Evolutionary conservation across 495 filamentous ascomycete genomes (phyloP), one percentile per base, ranked within the genome.

Genomic region (Hypoxylon intermedium): DNA sequence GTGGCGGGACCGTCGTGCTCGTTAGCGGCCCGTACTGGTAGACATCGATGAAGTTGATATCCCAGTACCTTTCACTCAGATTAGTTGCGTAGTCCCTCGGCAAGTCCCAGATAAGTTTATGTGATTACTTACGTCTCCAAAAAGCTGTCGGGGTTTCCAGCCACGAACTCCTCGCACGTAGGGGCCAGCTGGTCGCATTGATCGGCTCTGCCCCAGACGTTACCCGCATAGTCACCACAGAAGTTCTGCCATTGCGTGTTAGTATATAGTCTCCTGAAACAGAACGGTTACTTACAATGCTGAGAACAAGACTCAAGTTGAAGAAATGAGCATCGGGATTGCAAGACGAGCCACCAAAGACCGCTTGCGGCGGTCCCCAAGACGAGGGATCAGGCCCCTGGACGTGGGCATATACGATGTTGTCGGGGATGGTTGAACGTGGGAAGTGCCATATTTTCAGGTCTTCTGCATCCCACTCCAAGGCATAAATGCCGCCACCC

Each of bases 151-250:
- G 89, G 87, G 61, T 87, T 84, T n/a, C 76, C 63, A 9, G 77
- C 81, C 12, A 93, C 89, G 62, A 80, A 90, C 13, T 80, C 80
- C 44, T 81, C 71, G 58, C 89, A 92, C 31, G 80, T 85, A 11
- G 72, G 50, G 6, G 78, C 82, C 13, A 74, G 69, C 41, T 63
- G 58, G 40, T 64, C 58, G 58, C 82, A 84, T 42, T 71, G 66
- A 31, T 59, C 23, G 36, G 75, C 64, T 3, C 46, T 13, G 4
- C 47, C 52, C 84, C 83, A 87, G 21, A 84, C 80, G 26, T 82
- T 77, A 33, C 90, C 92, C 16, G 92, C 92, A 85, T 90, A 97
- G 57, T 91, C 87, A 38, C 93, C 93, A 73, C 93, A 97, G 76
- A 97, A 95, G 6, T 71, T 71, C 68, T 71, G n/a, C 13, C 1